Conservation (phyloP, 805 yeast genomes). For the Kuraishia hungarica region DNA sequence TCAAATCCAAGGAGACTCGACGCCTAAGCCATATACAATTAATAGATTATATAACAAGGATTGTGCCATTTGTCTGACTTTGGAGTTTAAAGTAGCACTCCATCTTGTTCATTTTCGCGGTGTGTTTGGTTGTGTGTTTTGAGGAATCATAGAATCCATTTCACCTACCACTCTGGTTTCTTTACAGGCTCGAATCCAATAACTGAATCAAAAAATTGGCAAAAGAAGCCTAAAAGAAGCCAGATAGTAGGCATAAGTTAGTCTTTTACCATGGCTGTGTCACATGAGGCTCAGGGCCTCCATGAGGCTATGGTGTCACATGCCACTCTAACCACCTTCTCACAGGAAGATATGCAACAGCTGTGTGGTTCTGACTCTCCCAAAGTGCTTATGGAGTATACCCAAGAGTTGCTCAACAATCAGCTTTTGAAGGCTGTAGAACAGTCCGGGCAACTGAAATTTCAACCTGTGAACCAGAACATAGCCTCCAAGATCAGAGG, state of each 20-base stretch:
- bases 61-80: too few species aligned
- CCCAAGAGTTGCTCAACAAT: constrained; percentile 36
- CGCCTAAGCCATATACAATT: too few species aligned
- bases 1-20: too few species aligned
- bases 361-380: constrained; percentile 34
- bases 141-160: too few species aligned
- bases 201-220: too few species aligned
- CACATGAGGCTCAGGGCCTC: constrained; percentile 44
- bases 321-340: constrained; percentile 40
- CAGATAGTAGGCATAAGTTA: neutral
- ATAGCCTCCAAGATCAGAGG: constrained; percentile 73
- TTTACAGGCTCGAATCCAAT: too few species aligned
- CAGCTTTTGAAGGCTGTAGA: constrained; percentile 62
- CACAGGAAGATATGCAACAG: constrained; percentile 61
- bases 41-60: too few species aligned
- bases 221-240: too few species aligned
- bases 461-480: constrained; percentile 61
- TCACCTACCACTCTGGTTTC: too few species aligned
- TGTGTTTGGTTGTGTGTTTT: too few species aligned
- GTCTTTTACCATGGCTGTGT: constrained; percentile 10
- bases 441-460: constrained; percentile 57
- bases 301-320: constrained; percentile 56
- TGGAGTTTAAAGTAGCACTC: too few species aligned
- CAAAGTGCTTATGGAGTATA: constrained; percentile 29
- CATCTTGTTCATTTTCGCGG: too few species aligned